Evolutionary conservation across 1,139 yeast species (phyloP).

Genomic region (Schwanniomyces etchellsii): DNA sequence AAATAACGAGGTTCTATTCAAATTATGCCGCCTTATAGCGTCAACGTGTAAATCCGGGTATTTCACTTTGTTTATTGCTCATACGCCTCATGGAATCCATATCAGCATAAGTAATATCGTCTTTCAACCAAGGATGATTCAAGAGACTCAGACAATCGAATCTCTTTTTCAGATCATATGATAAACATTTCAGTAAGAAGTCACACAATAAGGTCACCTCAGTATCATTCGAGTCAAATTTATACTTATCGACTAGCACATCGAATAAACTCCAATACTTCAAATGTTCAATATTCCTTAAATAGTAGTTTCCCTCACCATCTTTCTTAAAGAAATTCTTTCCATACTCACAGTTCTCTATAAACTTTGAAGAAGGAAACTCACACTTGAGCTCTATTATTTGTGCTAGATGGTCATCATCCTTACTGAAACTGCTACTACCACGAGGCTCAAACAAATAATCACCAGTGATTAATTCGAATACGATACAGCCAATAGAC

Average conservation of each 20-base stretch:
- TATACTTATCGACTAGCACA: constrained; percentile 58
- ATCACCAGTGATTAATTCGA: constrained; percentile 81
- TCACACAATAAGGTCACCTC: constrained; percentile 27
- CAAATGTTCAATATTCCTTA: constrained; percentile 55
- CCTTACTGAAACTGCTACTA: constrained; percentile 58
- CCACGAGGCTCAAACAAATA: constrained; percentile 77
- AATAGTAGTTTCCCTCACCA: constrained; percentile 29
- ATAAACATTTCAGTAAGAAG: constrained; percentile 34
- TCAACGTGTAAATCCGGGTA: constrained; percentile 23
- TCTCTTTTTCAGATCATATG: constrained; percentile 27
- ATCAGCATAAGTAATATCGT: constrained; percentile 14
- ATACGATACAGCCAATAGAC: constrained; percentile 78
- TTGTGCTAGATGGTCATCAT: constrained; percentile 85
- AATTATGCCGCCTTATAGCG: neutral
- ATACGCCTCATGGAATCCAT: constrained; percentile 6
- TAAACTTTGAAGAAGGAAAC: constrained; percentile 45
- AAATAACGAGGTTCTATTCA: neutral
- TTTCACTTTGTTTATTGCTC: constrained; percentile 14
- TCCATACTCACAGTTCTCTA: constrained; percentile 47
- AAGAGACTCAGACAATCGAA: constrained; percentile 37
- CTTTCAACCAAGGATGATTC: constrained; percentile 37
- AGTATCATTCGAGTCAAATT: constrained; percentile 27
- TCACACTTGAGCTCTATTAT: constrained; percentile 61
- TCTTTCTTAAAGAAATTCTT: constrained; percentile 46
- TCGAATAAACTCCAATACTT: constrained; percentile 65